Percentiles rank a stretch among this genome's conserved stretches.
phyloP scores from a whole-genome alignment of 306 rosid genomes.

The Citrullus amarus region DNA sequence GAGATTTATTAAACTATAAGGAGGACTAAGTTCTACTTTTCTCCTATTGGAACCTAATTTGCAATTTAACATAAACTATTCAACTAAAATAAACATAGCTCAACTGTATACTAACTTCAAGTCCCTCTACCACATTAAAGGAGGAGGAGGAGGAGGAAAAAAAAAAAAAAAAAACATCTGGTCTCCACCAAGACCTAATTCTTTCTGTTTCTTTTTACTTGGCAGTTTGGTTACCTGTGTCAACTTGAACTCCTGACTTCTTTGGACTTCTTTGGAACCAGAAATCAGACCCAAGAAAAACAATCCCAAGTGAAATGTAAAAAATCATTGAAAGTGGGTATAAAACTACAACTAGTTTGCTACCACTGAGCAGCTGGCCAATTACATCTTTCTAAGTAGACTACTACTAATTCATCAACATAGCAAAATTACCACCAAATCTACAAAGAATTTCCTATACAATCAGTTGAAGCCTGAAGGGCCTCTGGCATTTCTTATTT shows the following conservation, averaged over 20 bases:
- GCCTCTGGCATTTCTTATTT: conserved; percentile 1
- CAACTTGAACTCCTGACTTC: background rate
- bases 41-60: too few species aligned
- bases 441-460: conserved; percentile 9
- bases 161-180: background rate
- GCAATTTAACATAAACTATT: too few species aligned
- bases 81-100: too few species aligned
- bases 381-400: background rate
- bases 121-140: too few species aligned
- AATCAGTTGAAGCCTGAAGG: background rate
- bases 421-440: background rate
- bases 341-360: background rate
- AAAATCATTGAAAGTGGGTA: background rate
- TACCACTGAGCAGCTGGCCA: background rate
- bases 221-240: background rate
- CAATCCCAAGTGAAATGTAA: background rate
- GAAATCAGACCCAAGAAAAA: background rate
- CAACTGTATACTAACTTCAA: too few species aligned
- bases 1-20: too few species aligned
- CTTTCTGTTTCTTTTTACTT: background rate
- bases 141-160: too few species aligned
- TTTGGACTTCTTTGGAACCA: background rate
- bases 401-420: background rate
- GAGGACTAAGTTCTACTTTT: too few species aligned
- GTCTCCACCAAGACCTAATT: background rate